These are phyloP conservation scores for Bjerkandera adusta DNA, from an alignment of 1,284 basidiomycete genomes.

Conservation along the genomic window DNA sequence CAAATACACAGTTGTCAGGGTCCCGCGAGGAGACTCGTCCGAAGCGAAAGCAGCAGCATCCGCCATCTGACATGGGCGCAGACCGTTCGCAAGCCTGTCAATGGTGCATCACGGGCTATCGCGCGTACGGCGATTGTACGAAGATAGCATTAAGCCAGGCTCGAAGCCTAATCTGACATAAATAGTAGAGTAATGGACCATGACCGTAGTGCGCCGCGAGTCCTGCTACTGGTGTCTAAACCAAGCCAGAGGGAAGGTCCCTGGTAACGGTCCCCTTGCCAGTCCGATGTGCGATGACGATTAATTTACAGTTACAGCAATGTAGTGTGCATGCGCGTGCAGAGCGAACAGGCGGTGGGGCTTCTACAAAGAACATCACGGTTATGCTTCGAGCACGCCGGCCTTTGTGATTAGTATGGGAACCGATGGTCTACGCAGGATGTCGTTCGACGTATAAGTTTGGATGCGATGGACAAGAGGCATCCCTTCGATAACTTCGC, in stretches of 20 bases:
- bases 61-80: background rate
- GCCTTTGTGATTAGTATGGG: constrained; percentile 34
- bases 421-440: constrained; percentile 34
- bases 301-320: background rate
- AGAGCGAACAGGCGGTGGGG: background rate
- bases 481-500: constrained; percentile 38
- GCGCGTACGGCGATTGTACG: background rate
- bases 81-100: background rate
- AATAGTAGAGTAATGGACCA: background rate
- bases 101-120: background rate
- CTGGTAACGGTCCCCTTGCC: constrained; percentile 5
- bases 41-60: background rate
- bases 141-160: background rate
- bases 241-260: background rate
- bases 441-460: constrained; percentile 32
- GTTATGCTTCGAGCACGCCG: constrained; percentile 22
- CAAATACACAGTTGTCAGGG: background rate
- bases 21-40: background rate
- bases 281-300: background rate
- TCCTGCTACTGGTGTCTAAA: background rate
- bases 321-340: background rate
- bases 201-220: background rate
- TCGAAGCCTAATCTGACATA: background rate
- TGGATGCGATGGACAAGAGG: constrained; percentile 42
- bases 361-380: background rate